Evolutionary conservation across 257 asterid genomes (phyloP), one percentile per base, ranked within the genome.

Genomic region (Mentha longifolia): DNA sequence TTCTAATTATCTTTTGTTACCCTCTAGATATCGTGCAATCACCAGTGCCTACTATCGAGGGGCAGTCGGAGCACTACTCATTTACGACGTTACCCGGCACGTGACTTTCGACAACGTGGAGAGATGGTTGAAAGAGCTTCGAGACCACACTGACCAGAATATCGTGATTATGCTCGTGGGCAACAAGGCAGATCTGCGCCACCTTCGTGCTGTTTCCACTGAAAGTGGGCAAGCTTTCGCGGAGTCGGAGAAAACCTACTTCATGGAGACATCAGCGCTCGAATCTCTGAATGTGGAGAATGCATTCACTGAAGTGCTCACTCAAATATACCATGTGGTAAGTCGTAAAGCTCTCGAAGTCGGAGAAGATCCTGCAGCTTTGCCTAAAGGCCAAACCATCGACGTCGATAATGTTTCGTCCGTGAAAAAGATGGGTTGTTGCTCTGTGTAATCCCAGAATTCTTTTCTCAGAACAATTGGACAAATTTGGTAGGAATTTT

Each of bases 141-240:
- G 92, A 11, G 92, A 85, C 46, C 90, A 87, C 79, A 87, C 90
- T 0, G 92, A 87, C 77, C 86, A 83, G 45, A 87, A 81, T 49
- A 79, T 87, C 1, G 90, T 87, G 65, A 85, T 87, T 80, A 85
- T 87, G 90, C 85, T 87, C n/a, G 92, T 87, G 42, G 92, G 92
- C 65, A 87, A 87, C 68, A 87, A 87, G 82, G 92, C 88, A 5
- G 92, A 87, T 65, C 61, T 87, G 68, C 87, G 87, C 4, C 89
- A 87, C 81, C 71, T 84, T 51, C 88, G 90, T 12, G 89, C 89
- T 59, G 89, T 87, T 17, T 80, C 90, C 39, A 79, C 85, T 0
- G 90, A 87, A 73, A 88, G 81, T 1, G 90, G 84, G 6, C 72
- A 73, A 64, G 73, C 84, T 39, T 87, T 81, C 61, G 80, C 90